phyloP scores from a whole-genome alignment of 768 basidiomycete species.

The Mycena sanguinolenta region DNA sequence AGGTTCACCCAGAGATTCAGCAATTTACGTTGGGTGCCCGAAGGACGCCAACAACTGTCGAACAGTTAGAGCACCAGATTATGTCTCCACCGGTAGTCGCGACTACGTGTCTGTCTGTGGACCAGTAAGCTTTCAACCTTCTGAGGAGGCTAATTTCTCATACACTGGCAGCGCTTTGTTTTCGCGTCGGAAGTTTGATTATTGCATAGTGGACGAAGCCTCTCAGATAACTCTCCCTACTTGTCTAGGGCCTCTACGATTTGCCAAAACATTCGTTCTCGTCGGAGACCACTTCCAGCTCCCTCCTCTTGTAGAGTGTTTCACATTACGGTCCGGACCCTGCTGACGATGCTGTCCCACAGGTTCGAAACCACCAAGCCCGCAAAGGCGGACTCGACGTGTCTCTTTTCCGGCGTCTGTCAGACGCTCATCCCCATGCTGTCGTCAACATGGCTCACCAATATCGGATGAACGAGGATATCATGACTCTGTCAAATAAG shows the following conservation, averaged over 20 bases:
- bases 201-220: slow-evolving; percentile 98
- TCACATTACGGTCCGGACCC: neutral
- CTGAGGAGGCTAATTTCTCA: neutral
- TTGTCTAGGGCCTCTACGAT: slow-evolving; percentile 92
- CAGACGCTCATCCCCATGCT: slow-evolving; percentile 87
- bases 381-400: slow-evolving; percentile 89
- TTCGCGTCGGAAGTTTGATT: slow-evolving; percentile 87
- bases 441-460: slow-evolving; percentile 90
- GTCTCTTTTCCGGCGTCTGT: slow-evolving; percentile 90
- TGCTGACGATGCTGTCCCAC: neutral
- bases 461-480: slow-evolving; percentile 97
- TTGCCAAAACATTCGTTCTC: slow-evolving; percentile 91
- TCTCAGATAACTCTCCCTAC: slow-evolving; percentile 98
- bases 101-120: slow-evolving; percentile 93
- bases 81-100: slow-evolving; percentile 95
- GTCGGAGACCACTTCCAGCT: slow-evolving; percentile 99
- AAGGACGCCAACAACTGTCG: slow-evolving; percentile 73
- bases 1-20: slow-evolving; percentile 89
- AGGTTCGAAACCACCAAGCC: slow-evolving; percentile 88
- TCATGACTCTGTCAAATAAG: slow-evolving; percentile 91
- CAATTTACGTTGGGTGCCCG: slow-evolving; percentile 76
- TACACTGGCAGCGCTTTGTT: slow-evolving; percentile 78
- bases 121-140: slow-evolving; percentile 78
- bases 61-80: slow-evolving; percentile 85
- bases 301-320: slow-evolving; percentile 82